Evolutionary conservation across 1,139 yeast species (phyloP).

Genomic region (Yamadazyma pseudoaaseri): DNA sequence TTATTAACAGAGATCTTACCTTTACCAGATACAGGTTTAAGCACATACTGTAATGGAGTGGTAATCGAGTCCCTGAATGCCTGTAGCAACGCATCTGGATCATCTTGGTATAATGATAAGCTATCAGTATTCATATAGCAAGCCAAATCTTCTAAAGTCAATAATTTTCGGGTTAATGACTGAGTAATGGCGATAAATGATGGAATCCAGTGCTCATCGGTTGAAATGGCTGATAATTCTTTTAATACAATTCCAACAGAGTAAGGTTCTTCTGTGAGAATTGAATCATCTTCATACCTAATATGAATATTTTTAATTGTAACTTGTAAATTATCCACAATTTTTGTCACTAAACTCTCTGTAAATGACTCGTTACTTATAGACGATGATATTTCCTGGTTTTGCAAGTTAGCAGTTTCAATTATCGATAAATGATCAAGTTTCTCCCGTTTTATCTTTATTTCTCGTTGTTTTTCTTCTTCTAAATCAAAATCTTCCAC

Average conservation of each 20-base stretch:
- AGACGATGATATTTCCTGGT: constrained; percentile 42
- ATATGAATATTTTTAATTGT: constrained; percentile 89
- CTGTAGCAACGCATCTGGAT: constrained; percentile 41
- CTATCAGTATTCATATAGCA: constrained; percentile 84
- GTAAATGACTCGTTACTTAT: constrained; percentile 71
- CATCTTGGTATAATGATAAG: constrained; percentile 43
- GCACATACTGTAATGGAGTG: constrained; percentile 55
- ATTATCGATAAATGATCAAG: constrained; percentile 68
- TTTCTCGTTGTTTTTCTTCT: constrained; percentile 66
- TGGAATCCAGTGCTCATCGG: constrained; percentile 84
- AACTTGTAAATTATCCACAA: constrained; percentile 91
- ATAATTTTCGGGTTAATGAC: constrained; percentile 68
- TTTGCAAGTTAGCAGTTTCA: constrained; percentile 42
- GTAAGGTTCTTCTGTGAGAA: constrained; percentile 70
- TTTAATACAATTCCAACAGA: constrained; percentile 79
- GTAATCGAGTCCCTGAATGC: constrained; percentile 34
- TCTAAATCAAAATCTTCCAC: constrained; percentile 55
- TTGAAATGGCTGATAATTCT: constrained; percentile 89
- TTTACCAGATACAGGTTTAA: constrained; percentile 86
- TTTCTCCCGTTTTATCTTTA: constrained; percentile 63
- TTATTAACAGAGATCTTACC: constrained; percentile 85
- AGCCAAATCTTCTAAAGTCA: constrained; percentile 73
- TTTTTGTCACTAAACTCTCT: constrained; percentile 82
- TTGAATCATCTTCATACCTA: constrained; percentile 80
- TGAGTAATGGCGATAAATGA: constrained; percentile 77